Base-by-base conservation (phyloP, 306 rosid species). In the Quercus berberidifolia region DNA sequence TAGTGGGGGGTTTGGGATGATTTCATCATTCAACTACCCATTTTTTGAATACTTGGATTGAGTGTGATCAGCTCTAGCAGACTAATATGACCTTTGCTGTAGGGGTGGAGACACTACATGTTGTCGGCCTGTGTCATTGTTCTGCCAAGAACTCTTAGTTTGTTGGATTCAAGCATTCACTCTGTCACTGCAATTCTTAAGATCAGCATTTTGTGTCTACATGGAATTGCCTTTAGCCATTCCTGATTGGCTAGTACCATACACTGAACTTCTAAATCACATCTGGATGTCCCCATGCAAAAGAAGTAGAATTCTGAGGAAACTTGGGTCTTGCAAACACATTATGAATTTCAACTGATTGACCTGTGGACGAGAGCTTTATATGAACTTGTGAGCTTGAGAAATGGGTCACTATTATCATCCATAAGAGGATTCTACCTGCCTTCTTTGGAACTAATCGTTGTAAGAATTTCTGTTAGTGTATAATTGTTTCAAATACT, bases 381-480 rank as follows among this genome's bases (percentile, higher is more conserved):
- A 21, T 82, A 84, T 63, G 81, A 83, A 49, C 65, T 84, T 81
- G 31, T 76, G 82, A 84, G 25, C 77, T 43, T 33, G 17, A 84
- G 88, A 84, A 84, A 87, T 18, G 78, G 49, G 73, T 87, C 82
- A 17, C 49, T 43, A 54, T 6, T 46, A 59, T 76, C 86, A 6
- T 74, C 81, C 88, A 87, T 87, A 26, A 31, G 73, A 78, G 74
- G 76, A 62, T 62, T 43, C 49, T 46, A 79, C 69, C 55, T 64
- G 74, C 81, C 73, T 7, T 20, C 28, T 21, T 7, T 56, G 2
- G 73, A 38, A 8, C 13, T 33, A 26, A 49, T 49, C 17, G 1
- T 49, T 49, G 54, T 12, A 49, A 10, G 28, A 55, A 72, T 35
- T 58, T 14, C 69, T 75, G 69, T 49, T 3, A 2, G 54, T 49